These are phyloP conservation scores for Bipolaris cookei DNA, from an alignment of 2,329 filamentous ascomycete species.

Conservation along the genomic window DNA sequence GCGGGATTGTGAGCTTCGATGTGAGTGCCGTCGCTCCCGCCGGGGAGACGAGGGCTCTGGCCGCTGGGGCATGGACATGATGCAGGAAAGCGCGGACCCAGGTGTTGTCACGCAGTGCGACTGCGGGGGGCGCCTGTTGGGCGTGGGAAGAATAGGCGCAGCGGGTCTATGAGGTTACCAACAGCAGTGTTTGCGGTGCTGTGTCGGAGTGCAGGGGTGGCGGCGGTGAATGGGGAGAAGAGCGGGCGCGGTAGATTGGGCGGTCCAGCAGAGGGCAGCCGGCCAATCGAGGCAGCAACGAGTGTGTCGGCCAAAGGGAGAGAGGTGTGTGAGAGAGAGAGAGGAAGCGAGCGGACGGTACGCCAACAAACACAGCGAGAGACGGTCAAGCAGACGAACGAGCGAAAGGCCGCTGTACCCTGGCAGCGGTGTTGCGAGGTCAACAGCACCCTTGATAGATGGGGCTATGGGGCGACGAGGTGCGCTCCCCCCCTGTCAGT, in stretches of 20 bases:
- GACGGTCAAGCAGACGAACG: slow-evolving; percentile 32
- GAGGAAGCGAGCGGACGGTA: neutral
- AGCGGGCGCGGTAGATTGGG: slow-evolving; percentile 12
- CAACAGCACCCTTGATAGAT: slow-evolving; percentile 23
- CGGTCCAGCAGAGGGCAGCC: slow-evolving; percentile 39
- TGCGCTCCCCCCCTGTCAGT: slow-evolving; percentile 15
- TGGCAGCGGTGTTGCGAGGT: slow-evolving; percentile 34
- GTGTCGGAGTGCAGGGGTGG: neutral
- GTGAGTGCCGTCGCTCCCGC: slow-evolving; percentile 56
- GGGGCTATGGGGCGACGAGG: slow-evolving; percentile 11
- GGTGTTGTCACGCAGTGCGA: slow-evolving; percentile 24
- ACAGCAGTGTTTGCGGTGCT: slow-evolving; percentile 4
- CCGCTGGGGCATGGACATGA: slow-evolving; percentile 62
- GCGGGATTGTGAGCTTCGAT: slow-evolving; percentile 65
- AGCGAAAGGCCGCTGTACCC: slow-evolving; percentile 14
- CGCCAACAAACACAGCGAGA: slow-evolving; percentile 6
- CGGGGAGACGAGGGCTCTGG: slow-evolving; percentile 69
- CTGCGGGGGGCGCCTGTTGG: slow-evolving; percentile 5
- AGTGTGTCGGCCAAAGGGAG: neutral
- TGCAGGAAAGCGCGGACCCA: slow-evolving; percentile 35
- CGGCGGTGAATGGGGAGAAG: neutral
- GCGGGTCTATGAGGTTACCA: slow-evolving; percentile 13
- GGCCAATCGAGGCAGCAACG: slow-evolving; percentile 27
- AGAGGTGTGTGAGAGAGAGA: neutral
- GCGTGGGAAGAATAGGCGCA: slow-evolving; percentile 17